These are phyloP conservation scores for Jatropha curcas DNA, from an alignment of 345 rosid species.

Conservation along the genomic window DNA sequence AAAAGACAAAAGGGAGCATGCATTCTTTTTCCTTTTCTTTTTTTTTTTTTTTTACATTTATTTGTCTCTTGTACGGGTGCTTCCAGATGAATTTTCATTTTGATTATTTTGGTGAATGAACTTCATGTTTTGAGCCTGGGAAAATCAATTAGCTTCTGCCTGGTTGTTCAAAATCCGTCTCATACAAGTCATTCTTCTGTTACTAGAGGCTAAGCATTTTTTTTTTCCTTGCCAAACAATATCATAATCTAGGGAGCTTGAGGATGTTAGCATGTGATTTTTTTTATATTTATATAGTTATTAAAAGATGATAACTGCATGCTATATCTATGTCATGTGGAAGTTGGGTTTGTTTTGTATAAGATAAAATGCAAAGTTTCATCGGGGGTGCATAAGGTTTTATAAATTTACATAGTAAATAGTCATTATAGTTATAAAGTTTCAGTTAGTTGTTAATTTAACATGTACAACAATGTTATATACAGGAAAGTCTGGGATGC, in stretches of 20 bases:
- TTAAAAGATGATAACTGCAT: background rate
- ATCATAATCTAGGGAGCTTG: background rate
- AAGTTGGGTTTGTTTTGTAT: background rate
- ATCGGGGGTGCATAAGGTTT: background rate
- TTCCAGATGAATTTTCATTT: background rate
- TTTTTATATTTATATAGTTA: background rate
- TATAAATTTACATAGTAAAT: background rate
- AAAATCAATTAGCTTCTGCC: background rate
- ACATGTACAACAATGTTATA: background rate
- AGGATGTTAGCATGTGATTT: background rate
- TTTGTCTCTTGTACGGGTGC: no score
- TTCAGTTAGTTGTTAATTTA: background rate
- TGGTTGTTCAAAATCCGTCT: background rate
- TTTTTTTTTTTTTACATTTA: background rate
- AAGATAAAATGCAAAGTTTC: background rate
- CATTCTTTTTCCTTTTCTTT: background rate
- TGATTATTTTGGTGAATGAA: background rate
- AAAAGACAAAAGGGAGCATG: background rate
- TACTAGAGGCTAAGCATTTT: background rate
- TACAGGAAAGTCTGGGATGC: constrained; percentile 94
- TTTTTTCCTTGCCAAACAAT: background rate
- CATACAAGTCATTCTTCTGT: background rate
- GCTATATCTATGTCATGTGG: background rate
- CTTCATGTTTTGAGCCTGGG: background rate
- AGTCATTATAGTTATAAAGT: background rate